A percentile compares a stretch with the other conserved stretches of the same genome.
Conservation (phyloP, 2,329 filamentous ascomycete species). For the Colletotrichum filicis region DNA sequence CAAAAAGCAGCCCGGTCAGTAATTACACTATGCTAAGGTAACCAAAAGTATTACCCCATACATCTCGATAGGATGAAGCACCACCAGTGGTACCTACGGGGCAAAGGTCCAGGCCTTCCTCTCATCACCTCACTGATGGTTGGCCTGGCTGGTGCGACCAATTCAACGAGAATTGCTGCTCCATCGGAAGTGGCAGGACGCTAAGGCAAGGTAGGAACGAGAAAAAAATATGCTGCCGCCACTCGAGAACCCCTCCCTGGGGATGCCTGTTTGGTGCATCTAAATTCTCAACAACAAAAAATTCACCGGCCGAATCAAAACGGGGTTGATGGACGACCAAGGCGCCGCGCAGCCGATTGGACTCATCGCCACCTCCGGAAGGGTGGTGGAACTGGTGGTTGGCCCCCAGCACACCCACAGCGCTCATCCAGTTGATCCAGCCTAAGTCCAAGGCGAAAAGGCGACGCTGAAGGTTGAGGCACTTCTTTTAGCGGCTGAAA, state of each 20-base stretch:
- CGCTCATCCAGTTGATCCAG: neutral
- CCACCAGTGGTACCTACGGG: neutral
- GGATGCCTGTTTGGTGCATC: neutral
- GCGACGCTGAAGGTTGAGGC: slow-evolving; percentile 26
- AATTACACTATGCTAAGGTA: neutral
- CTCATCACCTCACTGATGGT: neutral
- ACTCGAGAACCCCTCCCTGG: slow-evolving; percentile 1
- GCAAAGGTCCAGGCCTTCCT: neutral
- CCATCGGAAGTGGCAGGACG: slow-evolving; percentile 11
- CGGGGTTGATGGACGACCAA: neutral
- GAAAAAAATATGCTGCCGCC: slow-evolving; percentile 22
- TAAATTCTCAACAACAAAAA: slow-evolving; percentile 34
- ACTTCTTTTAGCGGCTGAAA: slow-evolving; percentile 17
- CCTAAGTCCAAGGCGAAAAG: neutral
- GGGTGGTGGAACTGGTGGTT: neutral
- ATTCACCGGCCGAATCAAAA: slow-evolving; percentile 18
- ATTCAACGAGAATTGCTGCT: slow-evolving; percentile 36
- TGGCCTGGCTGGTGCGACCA: slow-evolving; percentile 19
- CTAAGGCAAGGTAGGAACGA: slow-evolving; percentile 14
- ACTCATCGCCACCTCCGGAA: slow-evolving; percentile 16
- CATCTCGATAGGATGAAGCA: neutral
- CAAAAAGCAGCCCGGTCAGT: neutral
- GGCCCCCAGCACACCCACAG: neutral
- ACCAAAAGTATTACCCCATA: neutral
- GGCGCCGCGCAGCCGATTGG: neutral